phyloP scores from a whole-genome alignment of 2,329 filamentous ascomycete genomes.

The Trichoderma koningiopsis region DNA sequence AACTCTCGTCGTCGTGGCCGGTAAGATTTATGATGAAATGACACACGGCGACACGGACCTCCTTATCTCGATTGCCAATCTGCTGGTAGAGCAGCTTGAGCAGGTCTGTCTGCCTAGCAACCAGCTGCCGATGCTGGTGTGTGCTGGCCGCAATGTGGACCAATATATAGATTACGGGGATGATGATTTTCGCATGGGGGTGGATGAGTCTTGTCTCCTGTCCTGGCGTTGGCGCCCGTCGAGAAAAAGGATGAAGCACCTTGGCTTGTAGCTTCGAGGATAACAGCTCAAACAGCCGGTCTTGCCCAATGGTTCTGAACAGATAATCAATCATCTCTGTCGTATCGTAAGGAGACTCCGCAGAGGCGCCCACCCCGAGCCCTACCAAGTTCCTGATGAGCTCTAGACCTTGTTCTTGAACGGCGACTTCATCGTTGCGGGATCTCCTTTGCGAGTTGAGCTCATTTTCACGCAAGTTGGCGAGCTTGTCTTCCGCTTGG shows the following conservation, averaged over 20 bases:
- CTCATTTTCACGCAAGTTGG: conserved; percentile 64
- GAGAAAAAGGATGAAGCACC: conserved; percentile 55
- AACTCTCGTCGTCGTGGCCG: conserved; percentile 71
- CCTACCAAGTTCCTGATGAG: conserved; percentile 89
- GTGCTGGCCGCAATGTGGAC: conserved; percentile 85
- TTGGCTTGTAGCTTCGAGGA: conserved; percentile 72
- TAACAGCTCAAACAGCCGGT: conserved; percentile 79
- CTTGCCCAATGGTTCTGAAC: conserved; percentile 73
- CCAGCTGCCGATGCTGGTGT: conserved; percentile 73
- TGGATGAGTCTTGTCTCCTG: conserved; percentile 55
- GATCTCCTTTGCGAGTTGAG: conserved; percentile 67
- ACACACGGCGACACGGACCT: conserved; percentile 76
- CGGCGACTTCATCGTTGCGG: conserved; percentile 75
- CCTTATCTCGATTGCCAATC: conserved; percentile 70
- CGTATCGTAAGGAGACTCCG: conserved; percentile 54
- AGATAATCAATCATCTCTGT: conserved; percentile 83
- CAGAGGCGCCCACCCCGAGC: conserved; percentile 48
- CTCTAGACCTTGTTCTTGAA: conserved; percentile 89
- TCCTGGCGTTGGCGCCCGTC: conserved; percentile 40
- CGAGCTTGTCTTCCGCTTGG: conserved; percentile 53
- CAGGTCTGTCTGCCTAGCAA: conserved; percentile 76
- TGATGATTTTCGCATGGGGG: conserved; percentile 70
- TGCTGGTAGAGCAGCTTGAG: conserved; percentile 73
- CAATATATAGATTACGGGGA: conserved; percentile 77
- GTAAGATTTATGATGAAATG: conserved; percentile 86